Percentiles rank a stretch among this genome's conserved stretches.
Evolutionary conservation across 768 basidiomycete species (phyloP).

Genomic region (Calvatia gigantea): DNA sequence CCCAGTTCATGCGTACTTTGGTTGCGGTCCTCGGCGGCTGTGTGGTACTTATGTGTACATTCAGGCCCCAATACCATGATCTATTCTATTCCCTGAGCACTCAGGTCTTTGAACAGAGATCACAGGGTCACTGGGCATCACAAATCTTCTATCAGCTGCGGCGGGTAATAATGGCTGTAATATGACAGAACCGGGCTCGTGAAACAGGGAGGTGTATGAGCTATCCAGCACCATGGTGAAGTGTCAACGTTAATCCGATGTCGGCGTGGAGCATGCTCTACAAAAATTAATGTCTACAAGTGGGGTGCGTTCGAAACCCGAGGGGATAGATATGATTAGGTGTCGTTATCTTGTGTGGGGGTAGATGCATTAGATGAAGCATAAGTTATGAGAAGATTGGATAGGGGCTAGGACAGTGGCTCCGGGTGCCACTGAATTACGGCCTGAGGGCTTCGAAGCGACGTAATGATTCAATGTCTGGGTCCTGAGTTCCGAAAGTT

Average conservation of each 20-base stretch:
- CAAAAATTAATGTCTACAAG: not conserved
- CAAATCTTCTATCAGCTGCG: not conserved
- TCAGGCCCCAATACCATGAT: no score
- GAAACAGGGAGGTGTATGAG: not conserved
- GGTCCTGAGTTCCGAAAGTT: no score
- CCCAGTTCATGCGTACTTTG: no score
- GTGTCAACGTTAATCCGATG: not conserved
- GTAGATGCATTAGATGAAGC: not conserved
- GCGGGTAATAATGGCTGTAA: not conserved
- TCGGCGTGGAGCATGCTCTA: not conserved
- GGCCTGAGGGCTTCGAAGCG: not conserved
- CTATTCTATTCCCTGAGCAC: no score
- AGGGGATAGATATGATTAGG: not conserved
- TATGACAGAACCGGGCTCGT: not conserved
- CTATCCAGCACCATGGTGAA: not conserved
- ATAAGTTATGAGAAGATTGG: not conserved
- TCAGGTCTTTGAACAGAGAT: no score
- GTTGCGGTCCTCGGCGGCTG: no score
- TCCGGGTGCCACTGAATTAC: not conserved
- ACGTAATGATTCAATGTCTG: not conserved
- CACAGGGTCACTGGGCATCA: not conserved
- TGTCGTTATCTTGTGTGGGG: not conserved
- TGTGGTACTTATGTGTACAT: no score
- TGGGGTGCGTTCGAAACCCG: not conserved
- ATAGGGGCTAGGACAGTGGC: not conserved